Evolutionary conservation across 169 alveolate genomes (phyloP), one percentile per base, ranked within the genome.

Genomic region (Plasmodium sp.): DNA sequence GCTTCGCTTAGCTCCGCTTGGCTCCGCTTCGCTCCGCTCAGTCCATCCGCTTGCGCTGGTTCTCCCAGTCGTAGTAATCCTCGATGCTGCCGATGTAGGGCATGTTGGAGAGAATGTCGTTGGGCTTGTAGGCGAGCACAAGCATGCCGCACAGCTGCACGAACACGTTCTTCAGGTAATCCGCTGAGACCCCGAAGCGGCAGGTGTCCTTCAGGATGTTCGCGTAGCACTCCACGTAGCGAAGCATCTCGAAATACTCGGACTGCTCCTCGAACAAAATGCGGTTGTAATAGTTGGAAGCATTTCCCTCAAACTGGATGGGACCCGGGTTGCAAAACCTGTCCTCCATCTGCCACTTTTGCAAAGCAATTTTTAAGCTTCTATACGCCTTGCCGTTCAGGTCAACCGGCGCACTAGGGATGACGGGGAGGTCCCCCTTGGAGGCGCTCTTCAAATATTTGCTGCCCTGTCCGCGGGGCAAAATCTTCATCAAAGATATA

Each of bases 251-350:
- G 62, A 97, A 97, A 90, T 98, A 98, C 92, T 97, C 98, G 10
- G 98, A 97, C 45, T 98, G 98, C 94, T 98, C 98, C 71, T 97
- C 98, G 80, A 96, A 96, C 81, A 98, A 95, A 9, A 97, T 97
- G 82, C 98, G 93, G 95, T 97, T 97, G 58, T 97, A 98, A 83
- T 97, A 96, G 27, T 95, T 92, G 6, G 98, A 94, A 14, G 97
- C 98, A n/a, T 95, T 96, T 71, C 99, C 99, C 90, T 92, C 97
- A 96, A 97, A 98, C 95, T 99, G 99, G 18, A 99, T 98, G n/a
- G 99, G 99, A 12, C 99, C 99, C 3, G 99, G 99, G 94, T 99
- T 99, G 91, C 98, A 97, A 96, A 98, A 99, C 34, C 98, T 97
- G 95, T 99, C 99, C 48, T 97, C 98, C 94, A 95, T 91, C 75